Base-by-base conservation (phyloP, 148 eudicot species). In the Diospyros kaki region DNA sequence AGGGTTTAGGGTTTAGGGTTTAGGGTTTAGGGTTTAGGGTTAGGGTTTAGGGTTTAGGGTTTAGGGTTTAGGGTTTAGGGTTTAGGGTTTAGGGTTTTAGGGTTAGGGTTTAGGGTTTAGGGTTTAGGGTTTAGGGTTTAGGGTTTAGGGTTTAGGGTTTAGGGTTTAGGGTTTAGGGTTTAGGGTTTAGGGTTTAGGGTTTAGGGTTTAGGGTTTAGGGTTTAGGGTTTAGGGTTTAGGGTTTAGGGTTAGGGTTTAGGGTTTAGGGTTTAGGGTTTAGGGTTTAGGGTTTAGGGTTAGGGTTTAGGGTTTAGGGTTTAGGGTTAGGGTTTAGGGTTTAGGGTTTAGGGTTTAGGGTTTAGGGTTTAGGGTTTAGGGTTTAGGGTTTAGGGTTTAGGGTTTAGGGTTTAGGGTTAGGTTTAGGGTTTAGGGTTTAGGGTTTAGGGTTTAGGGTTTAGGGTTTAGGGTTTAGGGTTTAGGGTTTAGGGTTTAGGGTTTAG, bases 51-150 rank as follows among this genome's bases (percentile, higher is more conserved):
- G 74, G 74, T 72, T 58, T 53, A 28, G 62, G 74, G 74, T 71
- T 71, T 72, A 72, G 74, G 74, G 64, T 72, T 72, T 72, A n/a
- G n/a, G n/a, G n/a, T n/a, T n/a, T n/a, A n/a, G n/a, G n/a, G n/a
- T n/a, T n/a, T n/a, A n/a, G n/a, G n/a, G n/a, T n/a, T n/a, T n/a
- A n/a, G n/a, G n/a, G n/a, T n/a, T n/a, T n/a, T n/a, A n/a, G n/a
- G n/a, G n/a, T n/a, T n/a, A 72, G 74, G 74, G 74, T 72, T 56
- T 66, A 66, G 56, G 71, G 77, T 72, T 72, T 72, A 69, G 65
- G 54, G 54, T 51, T 51, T 51, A 51, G 54, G 54, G 54, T 51
- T 51, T 51, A 51, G 54, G 54, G 54, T 51, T 51, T 51, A 51
- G 54, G 54, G 54, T 51, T 51, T 51, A 40, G 58, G 64, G 66